These are phyloP conservation scores for Neurospora sp. DNA, from an alignment of 2,329 filamentous ascomycete species.

Conservation along the genomic window DNA sequence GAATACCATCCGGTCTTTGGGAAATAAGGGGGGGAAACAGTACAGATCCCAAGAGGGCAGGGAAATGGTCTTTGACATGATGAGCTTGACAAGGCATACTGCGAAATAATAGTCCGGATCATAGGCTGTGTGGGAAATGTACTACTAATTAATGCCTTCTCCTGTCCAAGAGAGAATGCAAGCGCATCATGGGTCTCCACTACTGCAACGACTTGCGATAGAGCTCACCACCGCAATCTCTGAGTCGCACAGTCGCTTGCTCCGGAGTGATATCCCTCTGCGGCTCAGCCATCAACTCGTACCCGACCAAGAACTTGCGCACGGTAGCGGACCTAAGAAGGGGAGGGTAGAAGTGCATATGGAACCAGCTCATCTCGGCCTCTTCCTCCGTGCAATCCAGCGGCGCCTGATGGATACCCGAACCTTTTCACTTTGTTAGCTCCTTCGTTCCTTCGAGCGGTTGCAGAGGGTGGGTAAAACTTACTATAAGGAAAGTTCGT, in stretches of 20 bases:
- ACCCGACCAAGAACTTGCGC: constrained; percentile 91
- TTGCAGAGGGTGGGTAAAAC: constrained; percentile 19
- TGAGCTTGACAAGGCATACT: background rate
- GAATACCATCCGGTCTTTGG: background rate
- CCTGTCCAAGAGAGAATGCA: background rate
- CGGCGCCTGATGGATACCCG: constrained; percentile 92
- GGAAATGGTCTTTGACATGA: background rate
- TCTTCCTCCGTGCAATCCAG: constrained; percentile 74
- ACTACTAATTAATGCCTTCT: background rate
- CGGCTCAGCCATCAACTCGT: constrained; percentile 95
- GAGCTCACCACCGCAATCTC: constrained; percentile 67
- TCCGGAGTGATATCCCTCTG: constrained; percentile 97
- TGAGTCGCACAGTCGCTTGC: constrained; percentile 73
- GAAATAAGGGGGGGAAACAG: background rate
- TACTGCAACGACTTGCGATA: constrained; percentile 58
- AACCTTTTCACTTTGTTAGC: constrained; percentile 41
- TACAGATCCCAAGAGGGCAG: background rate
- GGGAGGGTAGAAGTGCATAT: constrained; percentile 97
- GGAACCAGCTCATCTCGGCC: constrained; percentile 79
- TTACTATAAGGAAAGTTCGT: constrained; percentile 90
- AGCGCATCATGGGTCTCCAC: background rate
- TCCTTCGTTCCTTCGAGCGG: background rate
- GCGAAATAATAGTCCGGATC: background rate
- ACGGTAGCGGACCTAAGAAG: constrained; percentile 87
- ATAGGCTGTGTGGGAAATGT: constrained; percentile 3